Evolutionary conservation across 2,329 filamentous ascomycete genomes (phyloP).

Genomic region (Pseudocercospora vitis): DNA sequence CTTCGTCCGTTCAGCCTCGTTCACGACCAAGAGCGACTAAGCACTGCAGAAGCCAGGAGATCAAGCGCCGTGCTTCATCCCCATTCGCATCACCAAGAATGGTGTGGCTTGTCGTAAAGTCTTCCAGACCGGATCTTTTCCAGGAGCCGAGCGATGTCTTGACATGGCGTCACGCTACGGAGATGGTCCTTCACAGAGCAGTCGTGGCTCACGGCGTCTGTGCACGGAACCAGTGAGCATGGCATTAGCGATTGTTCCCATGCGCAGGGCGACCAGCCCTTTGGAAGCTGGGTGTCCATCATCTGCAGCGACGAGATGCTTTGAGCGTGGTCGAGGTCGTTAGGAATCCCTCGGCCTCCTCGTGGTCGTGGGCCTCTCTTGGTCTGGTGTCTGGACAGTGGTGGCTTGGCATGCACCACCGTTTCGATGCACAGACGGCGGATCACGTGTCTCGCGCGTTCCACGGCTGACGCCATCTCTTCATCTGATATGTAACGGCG

Average conservation of each 20-base stretch:
- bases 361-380: too few species aligned
- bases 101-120: constrained; percentile 13
- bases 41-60: constrained; percentile 9
- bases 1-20: constrained; percentile 12
- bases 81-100: constrained; percentile 13
- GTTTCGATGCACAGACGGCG: too few species aligned
- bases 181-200: background rate
- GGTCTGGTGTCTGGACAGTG: too few species aligned
- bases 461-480: too few species aligned
- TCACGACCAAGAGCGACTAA: constrained; percentile 3
- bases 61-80: constrained; percentile 12
- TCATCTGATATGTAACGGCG: background rate
- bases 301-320: too few species aligned
- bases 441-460: constrained; percentile 2
- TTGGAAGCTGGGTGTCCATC: too few species aligned
- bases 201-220: background rate
- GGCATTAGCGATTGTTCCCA: too few species aligned
- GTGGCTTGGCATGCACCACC: too few species aligned
- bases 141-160: background rate
- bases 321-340: too few species aligned
- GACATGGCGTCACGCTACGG: background rate
- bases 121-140: constrained; percentile 2
- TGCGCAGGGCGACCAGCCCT: too few species aligned
- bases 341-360: too few species aligned
- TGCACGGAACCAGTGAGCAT: too few species aligned